These are phyloP conservation scores for Nicotiana rustica DNA, from an alignment of 305 asterid species.

Conservation along the genomic window DNA sequence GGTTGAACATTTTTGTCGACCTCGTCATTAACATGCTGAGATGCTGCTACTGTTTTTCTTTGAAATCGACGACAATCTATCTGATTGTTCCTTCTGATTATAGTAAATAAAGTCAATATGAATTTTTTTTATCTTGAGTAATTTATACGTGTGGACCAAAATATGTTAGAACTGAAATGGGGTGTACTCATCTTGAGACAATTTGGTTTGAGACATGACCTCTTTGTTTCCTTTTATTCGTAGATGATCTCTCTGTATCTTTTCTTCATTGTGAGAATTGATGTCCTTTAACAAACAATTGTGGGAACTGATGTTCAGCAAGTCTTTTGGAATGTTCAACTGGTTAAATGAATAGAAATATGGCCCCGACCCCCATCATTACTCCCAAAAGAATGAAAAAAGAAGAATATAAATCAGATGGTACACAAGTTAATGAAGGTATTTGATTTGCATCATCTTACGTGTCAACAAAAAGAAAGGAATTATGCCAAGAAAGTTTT, in stretches of 20 bases:
- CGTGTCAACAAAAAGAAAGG: not conserved
- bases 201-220: constrained; percentile 20
- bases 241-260: too few species aligned
- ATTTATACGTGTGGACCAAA: not conserved
- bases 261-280: not conserved
- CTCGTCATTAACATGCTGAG: too few species aligned
- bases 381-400: not conserved
- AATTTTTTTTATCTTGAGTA: not conserved
- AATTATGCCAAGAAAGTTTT: not conserved
- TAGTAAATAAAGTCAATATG: not conserved
- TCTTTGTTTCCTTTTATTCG: not conserved
- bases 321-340: not conserved
- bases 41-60: too few species aligned
- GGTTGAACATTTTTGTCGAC: too few species aligned
- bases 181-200: constrained; percentile 11
- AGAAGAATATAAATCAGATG: not conserved
- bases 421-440: not conserved
- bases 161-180: constrained; percentile 1
- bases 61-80: too few species aligned
- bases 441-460: not conserved
- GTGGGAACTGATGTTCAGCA: not conserved
- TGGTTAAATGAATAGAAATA: not conserved
- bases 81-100: not conserved
- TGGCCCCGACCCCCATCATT: not conserved
- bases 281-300: constrained; percentile 19